phyloP scores from a whole-genome alignment of 768 basidiomycete genomes.

The Psilocybe tampanensis region DNA sequence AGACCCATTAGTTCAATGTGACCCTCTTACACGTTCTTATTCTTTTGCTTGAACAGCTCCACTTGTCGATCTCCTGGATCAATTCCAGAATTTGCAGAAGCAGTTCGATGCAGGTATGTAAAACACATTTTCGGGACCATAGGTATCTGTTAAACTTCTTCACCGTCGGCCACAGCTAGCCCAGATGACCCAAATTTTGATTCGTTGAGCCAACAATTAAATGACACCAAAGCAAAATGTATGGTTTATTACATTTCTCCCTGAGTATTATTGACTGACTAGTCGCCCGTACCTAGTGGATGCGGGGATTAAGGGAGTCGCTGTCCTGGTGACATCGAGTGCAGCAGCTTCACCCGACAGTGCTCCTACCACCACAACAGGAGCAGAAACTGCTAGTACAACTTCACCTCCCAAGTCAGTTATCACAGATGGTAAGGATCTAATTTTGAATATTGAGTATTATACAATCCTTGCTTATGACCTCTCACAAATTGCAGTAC shows the following conservation, averaged over 20 bases:
- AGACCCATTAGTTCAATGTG: background rate
- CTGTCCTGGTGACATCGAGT: slow-evolving; percentile 6
- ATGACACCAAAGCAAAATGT: slow-evolving; percentile 9
- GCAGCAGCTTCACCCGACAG: background rate
- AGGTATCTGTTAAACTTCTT: background rate
- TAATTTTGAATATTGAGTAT: background rate
- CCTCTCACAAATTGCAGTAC: slow-evolving; percentile 12
- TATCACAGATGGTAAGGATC: slow-evolving; percentile 7
- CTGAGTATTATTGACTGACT: background rate
- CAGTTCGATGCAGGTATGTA: slow-evolving; percentile 18
- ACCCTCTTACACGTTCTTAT: background rate
- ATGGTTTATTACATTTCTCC: background rate
- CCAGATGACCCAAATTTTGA: slow-evolving; percentile 6
- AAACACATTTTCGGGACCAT: no score
- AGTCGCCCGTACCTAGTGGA: slow-evolving; percentile 9
- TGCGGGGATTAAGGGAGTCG: slow-evolving; percentile 15
- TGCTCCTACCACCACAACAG: background rate
- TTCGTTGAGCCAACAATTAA: slow-evolving; percentile 5
- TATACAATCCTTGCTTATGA: background rate
- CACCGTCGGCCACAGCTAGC: slow-evolving; percentile 2
- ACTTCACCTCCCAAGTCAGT: background rate
- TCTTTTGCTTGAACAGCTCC: slow-evolving; percentile 8
- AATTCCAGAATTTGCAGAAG: slow-evolving; percentile 18
- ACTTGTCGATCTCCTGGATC: slow-evolving; percentile 25
- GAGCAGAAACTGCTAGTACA: slow-evolving; percentile 4